phyloP scores from a whole-genome alignment of 352 stramenopile genomes.

The Pythium scleroteichum region DNA sequence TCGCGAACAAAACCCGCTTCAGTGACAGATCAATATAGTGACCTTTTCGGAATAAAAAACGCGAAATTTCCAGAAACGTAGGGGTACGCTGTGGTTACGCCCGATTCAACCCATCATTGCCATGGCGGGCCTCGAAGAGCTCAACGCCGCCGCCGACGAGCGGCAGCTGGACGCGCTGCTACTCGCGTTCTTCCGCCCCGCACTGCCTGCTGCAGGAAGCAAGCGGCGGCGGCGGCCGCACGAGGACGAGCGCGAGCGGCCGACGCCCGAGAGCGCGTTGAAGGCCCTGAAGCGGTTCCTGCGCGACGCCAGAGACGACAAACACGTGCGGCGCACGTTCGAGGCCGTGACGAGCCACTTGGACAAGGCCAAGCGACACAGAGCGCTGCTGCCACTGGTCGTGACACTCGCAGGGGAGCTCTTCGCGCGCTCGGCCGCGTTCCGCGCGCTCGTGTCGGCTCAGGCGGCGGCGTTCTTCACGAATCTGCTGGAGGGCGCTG shows the following conservation, averaged over 20 bases:
- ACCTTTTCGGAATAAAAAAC: too few relatives aligned
- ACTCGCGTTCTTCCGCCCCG: constrained; percentile 26
- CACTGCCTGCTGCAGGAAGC: not conserved
- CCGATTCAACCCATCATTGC: too few relatives aligned
- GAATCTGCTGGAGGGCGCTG: constrained; percentile 44
- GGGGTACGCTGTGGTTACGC: too few relatives aligned
- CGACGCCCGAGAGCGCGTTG: constrained; percentile 12
- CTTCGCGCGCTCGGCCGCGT: constrained; percentile 55
- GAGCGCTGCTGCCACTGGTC: constrained; percentile 25
- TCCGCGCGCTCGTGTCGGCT: constrained; percentile 45
- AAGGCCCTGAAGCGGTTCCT: constrained; percentile 22
- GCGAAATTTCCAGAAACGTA: too few relatives aligned
- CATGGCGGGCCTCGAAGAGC: constrained; percentile 3
- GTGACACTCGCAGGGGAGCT: constrained; percentile 49
- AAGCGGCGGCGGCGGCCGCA: constrained; percentile 13
- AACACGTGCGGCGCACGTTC: constrained; percentile 22
- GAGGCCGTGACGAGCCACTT: constrained; percentile 20
- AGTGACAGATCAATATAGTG: too few relatives aligned
- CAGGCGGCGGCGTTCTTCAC: constrained; percentile 51
- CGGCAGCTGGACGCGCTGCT: constrained; percentile 20
- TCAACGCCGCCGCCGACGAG: constrained; percentile 22
- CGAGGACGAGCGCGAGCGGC: not conserved
- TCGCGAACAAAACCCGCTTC: too few relatives aligned
- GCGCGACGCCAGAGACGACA: constrained; percentile 15
- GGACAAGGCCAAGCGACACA: constrained; percentile 12